Evolutionary conservation across 2,329 filamentous ascomycete species (phyloP), one percentile per base, ranked within the genome.

Genomic region (Blumeriella jaapii): DNA sequence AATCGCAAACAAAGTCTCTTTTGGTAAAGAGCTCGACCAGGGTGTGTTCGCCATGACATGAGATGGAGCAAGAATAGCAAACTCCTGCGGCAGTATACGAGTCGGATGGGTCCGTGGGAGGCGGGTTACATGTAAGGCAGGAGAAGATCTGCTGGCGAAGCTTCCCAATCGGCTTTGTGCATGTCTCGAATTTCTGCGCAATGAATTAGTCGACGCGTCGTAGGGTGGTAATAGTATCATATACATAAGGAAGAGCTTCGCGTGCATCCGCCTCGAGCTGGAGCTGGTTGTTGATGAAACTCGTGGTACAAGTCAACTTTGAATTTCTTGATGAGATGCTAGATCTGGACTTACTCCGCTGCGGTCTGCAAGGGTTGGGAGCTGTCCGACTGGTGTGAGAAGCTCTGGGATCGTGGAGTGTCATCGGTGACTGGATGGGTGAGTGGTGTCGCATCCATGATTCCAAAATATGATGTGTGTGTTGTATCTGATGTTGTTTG

Each of bases 11-110:
- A 53, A 98, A 96, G 60, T 94, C 79, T 53, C 93, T 78, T 64
- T 95, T 96, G 55, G 74, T 80, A 63, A 98, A 98, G 13, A 98
- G 80, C 61, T 98, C 91, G 31, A 96, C 91, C 16, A 98, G 74
- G 1, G 72, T 82, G 57, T 98, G 91, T 54, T 96, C 87, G 48
- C 91, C 89, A 54, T 98, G 91, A 56, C 91, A 98, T 50, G 89
- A 82, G 40, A 98, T 85, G 5, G 89, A 95, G 63, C 91, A 98
- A 14, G 87, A 83, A 54, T 98, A 98, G 66, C 91, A 98, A 38
- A 98, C 74, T 16, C 83, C 91, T 3, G 89, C 91, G 5, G 80
- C 67, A 6, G 65, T 71, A 56, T 80, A 82, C 1, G 77, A 63
- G 31, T 78, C 75, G 27, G 70, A 64, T 1, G 68, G 55, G 28